Evolutionary conservation across 2,329 filamentous ascomycete genomes (phyloP), one percentile per base, ranked within the genome.

Genomic region (Lachnellula suecica): DNA sequence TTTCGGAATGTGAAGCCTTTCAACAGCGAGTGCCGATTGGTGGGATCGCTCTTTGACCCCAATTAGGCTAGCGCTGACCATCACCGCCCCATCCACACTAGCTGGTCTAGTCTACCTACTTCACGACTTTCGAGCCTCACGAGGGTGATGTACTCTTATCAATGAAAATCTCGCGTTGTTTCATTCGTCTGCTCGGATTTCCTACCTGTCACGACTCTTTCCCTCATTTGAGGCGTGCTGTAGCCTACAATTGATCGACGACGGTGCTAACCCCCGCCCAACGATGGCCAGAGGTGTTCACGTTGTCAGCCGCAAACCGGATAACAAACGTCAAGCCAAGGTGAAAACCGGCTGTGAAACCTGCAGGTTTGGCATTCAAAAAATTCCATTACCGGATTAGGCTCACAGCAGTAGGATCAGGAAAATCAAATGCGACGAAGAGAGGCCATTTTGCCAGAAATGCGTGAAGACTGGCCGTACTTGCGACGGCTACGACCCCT

Each of bases 391-490:
- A 24, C 43, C 31, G 41, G 34, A 55, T 54, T 47, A 47, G 54
- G 58, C 58, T 59, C 51, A 60, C 17, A 65, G 51, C 70, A 70
- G 52, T 60, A 84, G 82, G 67, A 75, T 77, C 59, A 73, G 82
- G 59, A 62, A 57, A 38, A 38, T 63, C 52, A 62, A 63, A 61
- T 63, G 61, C 49, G 59, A 62, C 49, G 61, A 63, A 53, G 46
- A 51, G 22, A 61, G 61, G 52, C 61, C 61, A 29, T 60, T 56
- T 55, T 64, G 62, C 52, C 51, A 59, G 29, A 60, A 56, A 55
- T 64, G 62, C 54, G 60, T 70, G 62, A 59, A 56, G 47, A 74
- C 72, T 31, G 71, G 72, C 24, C 72, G 72, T 24, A 70, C 63
- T 41, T 75, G 73, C 41, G 73, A 74, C 44, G 72, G 72, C 49